These are phyloP conservation scores for Stylosanthes scabra DNA, from an alignment of 331 rosid genomes.

Conservation along the genomic window DNA sequence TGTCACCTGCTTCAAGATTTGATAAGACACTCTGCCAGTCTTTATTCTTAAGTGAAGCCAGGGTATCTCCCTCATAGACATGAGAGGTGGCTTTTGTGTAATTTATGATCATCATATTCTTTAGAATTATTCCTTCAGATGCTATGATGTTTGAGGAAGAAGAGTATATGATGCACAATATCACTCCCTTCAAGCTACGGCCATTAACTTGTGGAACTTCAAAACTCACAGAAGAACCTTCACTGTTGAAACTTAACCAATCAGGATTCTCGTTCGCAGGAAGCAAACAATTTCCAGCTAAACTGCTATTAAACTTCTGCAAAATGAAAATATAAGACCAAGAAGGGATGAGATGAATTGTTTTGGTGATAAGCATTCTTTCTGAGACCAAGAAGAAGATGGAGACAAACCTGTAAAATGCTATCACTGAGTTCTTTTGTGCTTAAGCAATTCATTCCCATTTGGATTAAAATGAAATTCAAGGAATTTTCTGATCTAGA, in stretches of 20 bases:
- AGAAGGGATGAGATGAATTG: no score
- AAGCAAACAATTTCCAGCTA: background rate
- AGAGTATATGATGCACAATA: constrained; percentile 7
- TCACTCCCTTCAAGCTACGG: constrained; percentile 6
- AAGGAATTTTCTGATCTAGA: background rate
- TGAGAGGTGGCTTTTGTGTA: constrained; percentile 9
- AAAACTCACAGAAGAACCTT: constrained; percentile 17
- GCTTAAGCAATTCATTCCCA: constrained; percentile 36
- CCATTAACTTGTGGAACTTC: background rate
- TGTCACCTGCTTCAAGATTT: background rate
- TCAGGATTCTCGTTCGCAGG: constrained; percentile 15
- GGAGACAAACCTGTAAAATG: constrained; percentile 31
- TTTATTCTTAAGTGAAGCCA: background rate
- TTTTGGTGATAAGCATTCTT: no score
- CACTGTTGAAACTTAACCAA: constrained; percentile 20
- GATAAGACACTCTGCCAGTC: constrained; percentile 31
- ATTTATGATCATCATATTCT: constrained; percentile 14
- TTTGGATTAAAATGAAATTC: constrained; percentile 35
- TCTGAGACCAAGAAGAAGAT: background rate
- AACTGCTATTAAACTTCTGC: background rate
- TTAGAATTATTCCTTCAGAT: background rate
- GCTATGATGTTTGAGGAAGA: background rate
- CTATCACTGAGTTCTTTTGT: background rate
- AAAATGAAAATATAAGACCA: background rate
- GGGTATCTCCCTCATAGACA: background rate